A percentile compares a stretch with the other conserved stretches of the same genome.
Evolutionary conservation across 2,329 filamentous ascomycete genomes (phyloP).

Genomic region (Ophiostoma quercus): DNA sequence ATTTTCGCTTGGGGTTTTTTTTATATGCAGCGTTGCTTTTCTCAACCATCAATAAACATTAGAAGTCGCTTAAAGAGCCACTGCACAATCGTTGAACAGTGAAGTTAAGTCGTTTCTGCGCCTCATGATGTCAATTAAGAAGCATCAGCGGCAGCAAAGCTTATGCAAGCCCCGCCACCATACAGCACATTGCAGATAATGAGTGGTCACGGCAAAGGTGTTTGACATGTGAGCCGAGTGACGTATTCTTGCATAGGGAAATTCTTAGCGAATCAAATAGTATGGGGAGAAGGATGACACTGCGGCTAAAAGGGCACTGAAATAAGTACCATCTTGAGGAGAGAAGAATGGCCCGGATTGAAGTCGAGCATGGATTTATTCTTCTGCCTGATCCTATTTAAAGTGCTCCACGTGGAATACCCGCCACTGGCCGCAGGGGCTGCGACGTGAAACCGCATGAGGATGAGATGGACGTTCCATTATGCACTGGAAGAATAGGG

Average conservation of each 20-base stretch:
- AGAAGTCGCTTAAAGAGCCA: neutral
- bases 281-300: neutral
- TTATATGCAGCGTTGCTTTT: neutral
- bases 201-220: neutral
- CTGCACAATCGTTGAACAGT: neutral
- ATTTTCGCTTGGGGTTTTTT: neutral
- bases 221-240: neutral
- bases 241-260: neutral
- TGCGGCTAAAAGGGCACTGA: neutral
- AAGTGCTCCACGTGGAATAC: conserved; percentile 6
- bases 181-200: neutral
- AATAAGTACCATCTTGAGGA: neutral
- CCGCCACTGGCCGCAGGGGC: neutral
- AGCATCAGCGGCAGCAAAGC: neutral
- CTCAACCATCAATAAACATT: neutral
- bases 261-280: neutral
- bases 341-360: neutral
- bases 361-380: neutral
- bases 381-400: conserved; percentile 10
- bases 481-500: neutral
- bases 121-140: neutral
- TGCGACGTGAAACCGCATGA: conserved; percentile 1
- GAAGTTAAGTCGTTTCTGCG: neutral
- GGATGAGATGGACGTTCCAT: neutral
- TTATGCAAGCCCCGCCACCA: neutral